Conservation (phyloP, 2,329 filamentous ascomycete species). For the Diaporthe vexans region DNA sequence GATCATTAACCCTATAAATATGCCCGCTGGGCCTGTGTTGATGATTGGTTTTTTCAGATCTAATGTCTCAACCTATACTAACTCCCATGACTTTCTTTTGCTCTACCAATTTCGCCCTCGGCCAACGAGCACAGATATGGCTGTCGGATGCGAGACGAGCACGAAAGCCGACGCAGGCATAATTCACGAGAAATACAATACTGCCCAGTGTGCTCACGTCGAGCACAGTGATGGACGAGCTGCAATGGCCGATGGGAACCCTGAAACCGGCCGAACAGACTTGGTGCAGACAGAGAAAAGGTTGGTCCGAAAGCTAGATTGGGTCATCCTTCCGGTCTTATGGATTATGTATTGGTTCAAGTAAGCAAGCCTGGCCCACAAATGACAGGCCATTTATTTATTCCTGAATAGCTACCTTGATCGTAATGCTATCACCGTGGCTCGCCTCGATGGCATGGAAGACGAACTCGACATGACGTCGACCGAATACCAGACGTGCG, state of each 20-base stretch:
- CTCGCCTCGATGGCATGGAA: not conserved
- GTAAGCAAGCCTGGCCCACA: too few relatives aligned
- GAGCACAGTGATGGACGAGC: not conserved
- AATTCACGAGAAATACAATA: not conserved
- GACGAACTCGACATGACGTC: not conserved
- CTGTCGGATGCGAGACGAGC: not conserved
- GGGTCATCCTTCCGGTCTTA: not conserved
- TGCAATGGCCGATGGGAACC: not conserved
- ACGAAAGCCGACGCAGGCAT: not conserved
- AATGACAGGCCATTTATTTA: too few relatives aligned
- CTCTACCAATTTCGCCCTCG: too few relatives aligned
- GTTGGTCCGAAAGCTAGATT: not conserved
- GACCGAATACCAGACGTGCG: not conserved
- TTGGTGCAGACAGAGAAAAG: not conserved
- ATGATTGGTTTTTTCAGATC: too few relatives aligned
- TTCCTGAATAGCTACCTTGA: not conserved
- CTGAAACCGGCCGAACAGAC: not conserved
- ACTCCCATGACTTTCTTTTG: too few relatives aligned
- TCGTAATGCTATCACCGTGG: not conserved
- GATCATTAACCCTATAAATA: too few relatives aligned
- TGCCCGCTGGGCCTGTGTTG: too few relatives aligned
- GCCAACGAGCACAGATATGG: not conserved
- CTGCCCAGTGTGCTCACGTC: not conserved
- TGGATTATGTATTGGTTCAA: conserved; percentile 7
- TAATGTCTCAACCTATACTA: too few relatives aligned